Percentiles rank a stretch among this genome's conserved stretches.
Evolutionary conservation across 2,329 filamentous ascomycete genomes (phyloP).

Genomic region (Arthrinium phaeospermum): DNA sequence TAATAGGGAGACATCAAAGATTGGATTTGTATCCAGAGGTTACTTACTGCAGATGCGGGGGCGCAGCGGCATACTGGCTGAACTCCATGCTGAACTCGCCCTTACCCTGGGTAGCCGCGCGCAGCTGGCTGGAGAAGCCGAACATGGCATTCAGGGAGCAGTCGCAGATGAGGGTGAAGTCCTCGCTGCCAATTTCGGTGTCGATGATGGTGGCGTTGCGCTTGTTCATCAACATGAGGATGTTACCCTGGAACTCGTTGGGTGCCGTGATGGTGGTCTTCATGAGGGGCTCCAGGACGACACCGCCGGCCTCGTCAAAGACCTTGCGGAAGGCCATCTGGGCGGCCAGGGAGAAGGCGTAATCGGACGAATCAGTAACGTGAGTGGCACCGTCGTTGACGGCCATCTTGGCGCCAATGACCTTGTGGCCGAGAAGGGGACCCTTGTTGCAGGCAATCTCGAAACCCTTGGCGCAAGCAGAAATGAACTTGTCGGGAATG

Average conservation of each 20-base stretch:
- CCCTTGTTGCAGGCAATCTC: conserved; percentile 81
- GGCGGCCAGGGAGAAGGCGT: conserved; percentile 92
- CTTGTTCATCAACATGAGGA: conserved; percentile 96
- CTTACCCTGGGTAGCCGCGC: conserved; percentile 96
- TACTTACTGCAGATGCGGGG: conserved; percentile 85
- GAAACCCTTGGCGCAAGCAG: conserved; percentile 95
- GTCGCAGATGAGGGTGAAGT: conserved; percentile 91
- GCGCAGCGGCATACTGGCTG: conserved; percentile 89
- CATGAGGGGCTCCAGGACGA: conserved; percentile 95
- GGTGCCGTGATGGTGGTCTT: conserved; percentile 97
- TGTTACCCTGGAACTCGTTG: conserved; percentile 95
- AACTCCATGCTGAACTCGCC: conserved; percentile 99
- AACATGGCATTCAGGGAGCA: conserved; percentile 98
- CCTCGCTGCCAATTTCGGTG: conserved; percentile 90
- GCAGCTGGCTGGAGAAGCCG: conserved; percentile 88
- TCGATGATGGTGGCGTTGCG: conserved; percentile 93
- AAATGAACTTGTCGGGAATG: conserved; percentile 95
- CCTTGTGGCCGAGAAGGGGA: conserved; percentile 89
- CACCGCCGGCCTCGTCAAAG: conserved; percentile 79
- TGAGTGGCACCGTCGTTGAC: conserved; percentile 97
- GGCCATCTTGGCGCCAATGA: conserved; percentile 88
- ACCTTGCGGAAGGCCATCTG: conserved; percentile 97
- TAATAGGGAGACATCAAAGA: not conserved
- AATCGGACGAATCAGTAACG: conserved; percentile 96
- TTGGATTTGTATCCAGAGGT: not conserved